Evolutionary conservation across 805 yeast genomes (phyloP).

Genomic region (Teunomyces funiuensis): DNA sequence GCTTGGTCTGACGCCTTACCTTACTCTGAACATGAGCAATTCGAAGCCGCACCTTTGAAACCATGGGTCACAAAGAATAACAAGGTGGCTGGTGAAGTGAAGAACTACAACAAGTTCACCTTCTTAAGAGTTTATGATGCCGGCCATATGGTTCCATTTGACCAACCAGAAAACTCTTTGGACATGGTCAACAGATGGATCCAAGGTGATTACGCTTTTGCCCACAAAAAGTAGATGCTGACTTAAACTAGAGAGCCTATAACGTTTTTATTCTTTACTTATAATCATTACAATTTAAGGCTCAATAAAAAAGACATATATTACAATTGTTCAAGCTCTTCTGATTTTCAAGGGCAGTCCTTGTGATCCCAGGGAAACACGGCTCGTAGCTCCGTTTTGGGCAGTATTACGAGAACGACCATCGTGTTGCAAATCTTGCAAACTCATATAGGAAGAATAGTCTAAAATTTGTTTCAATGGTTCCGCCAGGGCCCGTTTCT

Average conservation of each 20-base stretch:
- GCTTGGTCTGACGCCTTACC: constrained; percentile 73
- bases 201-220: constrained; percentile 20
- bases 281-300: not conserved
- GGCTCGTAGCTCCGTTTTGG: constrained; percentile 4
- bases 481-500: constrained; percentile 22
- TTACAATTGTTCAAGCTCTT: constrained; percentile 1
- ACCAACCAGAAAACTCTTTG: constrained; percentile 21
- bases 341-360: constrained; percentile 1
- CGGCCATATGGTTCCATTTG: constrained; percentile 27
- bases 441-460: constrained; percentile 36
- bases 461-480: constrained; percentile 43
- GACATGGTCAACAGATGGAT: constrained; percentile 26
- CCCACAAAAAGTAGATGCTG: not conserved
- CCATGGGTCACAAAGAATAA: constrained; percentile 21
- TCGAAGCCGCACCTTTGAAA: constrained; percentile 23
- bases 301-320: not conserved
- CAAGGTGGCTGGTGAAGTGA: constrained; percentile 36
- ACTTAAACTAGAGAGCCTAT: too few relatives aligned
- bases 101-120: constrained; percentile 25
- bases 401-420: constrained; percentile 25
- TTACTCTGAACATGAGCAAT: constrained; percentile 59
- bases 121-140: constrained; percentile 24
- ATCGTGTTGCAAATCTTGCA: constrained; percentile 38
- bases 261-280: too few relatives aligned
- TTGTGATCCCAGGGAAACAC: not conserved